Conservation (phyloP, 371 early-diverging fungal species). For the Haplosporangium sp. region DNA sequence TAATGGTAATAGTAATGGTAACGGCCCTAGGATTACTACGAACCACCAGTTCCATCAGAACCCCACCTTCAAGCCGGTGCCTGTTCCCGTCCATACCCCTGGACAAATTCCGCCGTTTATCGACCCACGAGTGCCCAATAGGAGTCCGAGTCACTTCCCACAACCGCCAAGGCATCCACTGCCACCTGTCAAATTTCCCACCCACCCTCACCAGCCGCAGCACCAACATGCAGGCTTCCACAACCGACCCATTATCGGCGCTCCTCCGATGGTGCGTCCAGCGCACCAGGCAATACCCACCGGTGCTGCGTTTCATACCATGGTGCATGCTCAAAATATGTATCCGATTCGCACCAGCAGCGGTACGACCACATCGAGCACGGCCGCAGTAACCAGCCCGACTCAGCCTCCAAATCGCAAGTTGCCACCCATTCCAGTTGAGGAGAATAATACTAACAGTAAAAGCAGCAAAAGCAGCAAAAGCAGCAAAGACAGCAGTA, state of each 20-base stretch:
- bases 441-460: not conserved
- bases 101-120: slow-evolving; percentile 37
- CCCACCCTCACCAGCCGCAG: slow-evolving; percentile 12
- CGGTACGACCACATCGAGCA: not conserved
- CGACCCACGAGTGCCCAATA: slow-evolving; percentile 8
- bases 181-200: slow-evolving; percentile 27
- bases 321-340: slow-evolving; percentile 31
- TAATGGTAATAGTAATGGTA: too few species aligned
- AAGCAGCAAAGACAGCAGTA: not conserved
- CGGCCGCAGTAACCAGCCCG: slow-evolving; percentile 22
- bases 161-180: slow-evolving; percentile 24
- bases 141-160: slow-evolving; percentile 2
- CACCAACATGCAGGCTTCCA: slow-evolving; percentile 5
- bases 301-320: slow-evolving; percentile 21
- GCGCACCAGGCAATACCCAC: slow-evolving; percentile 21
- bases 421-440: slow-evolving; percentile 38
- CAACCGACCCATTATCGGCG: slow-evolving; percentile 17
- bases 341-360: slow-evolving; percentile 18
- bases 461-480: not conserved
- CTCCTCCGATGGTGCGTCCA: slow-evolving; percentile 30
- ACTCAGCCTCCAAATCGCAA: slow-evolving; percentile 41
- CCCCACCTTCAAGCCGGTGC: slow-evolving; percentile 3
- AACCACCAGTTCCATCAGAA: slow-evolving; percentile 7
- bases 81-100: slow-evolving; percentile 8
- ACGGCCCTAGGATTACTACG: slow-evolving; percentile 29